Evolutionary conservation across 352 stramenopile species (phyloP).

Genomic region (Phytophthora tentaculata): DNA sequence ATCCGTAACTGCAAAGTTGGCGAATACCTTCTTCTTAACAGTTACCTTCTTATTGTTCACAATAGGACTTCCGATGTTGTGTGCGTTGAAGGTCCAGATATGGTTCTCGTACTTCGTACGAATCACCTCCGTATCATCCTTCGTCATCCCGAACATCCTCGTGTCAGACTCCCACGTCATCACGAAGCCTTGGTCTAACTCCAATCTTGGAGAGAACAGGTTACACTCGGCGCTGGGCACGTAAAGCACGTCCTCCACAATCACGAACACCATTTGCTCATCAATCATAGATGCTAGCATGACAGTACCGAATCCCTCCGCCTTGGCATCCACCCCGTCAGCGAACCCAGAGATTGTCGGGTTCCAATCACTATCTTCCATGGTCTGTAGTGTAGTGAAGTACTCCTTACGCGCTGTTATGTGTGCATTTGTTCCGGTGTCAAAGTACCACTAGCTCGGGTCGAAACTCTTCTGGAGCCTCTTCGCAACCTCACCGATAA

Average conservation of each 20-base stretch:
- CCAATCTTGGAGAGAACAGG: no score
- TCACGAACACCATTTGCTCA: no score
- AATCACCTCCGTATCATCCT: not conserved
- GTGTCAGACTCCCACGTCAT: not conserved
- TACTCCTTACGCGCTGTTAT: not conserved
- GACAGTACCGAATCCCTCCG: not conserved
- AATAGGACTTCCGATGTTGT: not conserved
- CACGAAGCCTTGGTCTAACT: no score
- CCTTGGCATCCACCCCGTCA: not conserved
- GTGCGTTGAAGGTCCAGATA: not conserved
- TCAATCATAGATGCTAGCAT: no score
- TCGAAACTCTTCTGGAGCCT: no score
- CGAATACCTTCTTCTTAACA: not conserved
- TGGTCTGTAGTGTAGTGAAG: not conserved
- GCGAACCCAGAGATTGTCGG: not conserved
- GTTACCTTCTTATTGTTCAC: no score
- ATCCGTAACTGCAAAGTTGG: no score
- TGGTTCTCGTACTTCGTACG: not conserved
- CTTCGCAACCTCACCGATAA: no score
- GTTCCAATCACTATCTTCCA: conserved; percentile 1
- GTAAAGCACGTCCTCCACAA: no score
- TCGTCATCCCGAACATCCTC: not conserved
- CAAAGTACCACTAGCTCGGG: not conserved
- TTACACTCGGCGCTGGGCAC: no score
- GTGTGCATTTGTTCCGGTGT: conserved; percentile 1